These are phyloP conservation scores for Purshia tridentata DNA, from an alignment of 306 rosid genomes.

Conservation along the genomic window DNA sequence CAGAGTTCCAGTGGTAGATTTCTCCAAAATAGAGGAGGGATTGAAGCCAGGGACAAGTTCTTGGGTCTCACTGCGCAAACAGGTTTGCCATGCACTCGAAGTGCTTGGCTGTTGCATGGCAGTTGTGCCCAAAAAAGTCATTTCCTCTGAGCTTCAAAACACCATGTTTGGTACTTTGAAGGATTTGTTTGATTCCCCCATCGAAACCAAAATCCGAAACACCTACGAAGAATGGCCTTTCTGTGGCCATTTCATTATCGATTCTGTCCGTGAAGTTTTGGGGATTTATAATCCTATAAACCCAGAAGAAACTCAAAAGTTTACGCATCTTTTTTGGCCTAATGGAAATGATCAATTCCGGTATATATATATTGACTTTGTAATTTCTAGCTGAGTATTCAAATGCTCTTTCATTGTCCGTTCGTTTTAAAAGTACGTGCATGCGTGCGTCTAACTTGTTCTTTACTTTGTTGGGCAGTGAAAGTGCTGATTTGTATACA, in stretches of 20 bases:
- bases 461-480: neutral
- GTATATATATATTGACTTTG: neutral
- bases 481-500: neutral
- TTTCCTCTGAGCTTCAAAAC: constrained; percentile 9
- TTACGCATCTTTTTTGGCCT: constrained; percentile 34
- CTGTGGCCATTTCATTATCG: constrained; percentile 11
- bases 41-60: neutral
- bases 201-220: constrained; percentile 14
- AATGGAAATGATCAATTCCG: constrained; percentile 20
- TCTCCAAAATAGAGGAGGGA: neutral
- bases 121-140: neutral
- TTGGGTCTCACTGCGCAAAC: constrained; percentile 12
- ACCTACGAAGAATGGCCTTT: constrained; percentile 25
- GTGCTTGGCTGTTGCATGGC: constrained; percentile 26
- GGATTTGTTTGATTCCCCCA: constrained; percentile 30
- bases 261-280: constrained; percentile 15
- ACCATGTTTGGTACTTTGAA: constrained; percentile 11
- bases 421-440: too few relatives aligned
- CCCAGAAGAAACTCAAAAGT: constrained; percentile 1
- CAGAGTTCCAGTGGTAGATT: neutral
- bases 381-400: too few relatives aligned
- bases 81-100: constrained; percentile 24
- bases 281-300: constrained; percentile 20
- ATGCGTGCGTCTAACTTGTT: too few relatives aligned
- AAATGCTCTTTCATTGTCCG: too few relatives aligned